Evolutionary conservation across 768 basidiomycete species (phyloP), one percentile per base, ranked within the genome.

Genomic region (Piloderma croceum): DNA sequence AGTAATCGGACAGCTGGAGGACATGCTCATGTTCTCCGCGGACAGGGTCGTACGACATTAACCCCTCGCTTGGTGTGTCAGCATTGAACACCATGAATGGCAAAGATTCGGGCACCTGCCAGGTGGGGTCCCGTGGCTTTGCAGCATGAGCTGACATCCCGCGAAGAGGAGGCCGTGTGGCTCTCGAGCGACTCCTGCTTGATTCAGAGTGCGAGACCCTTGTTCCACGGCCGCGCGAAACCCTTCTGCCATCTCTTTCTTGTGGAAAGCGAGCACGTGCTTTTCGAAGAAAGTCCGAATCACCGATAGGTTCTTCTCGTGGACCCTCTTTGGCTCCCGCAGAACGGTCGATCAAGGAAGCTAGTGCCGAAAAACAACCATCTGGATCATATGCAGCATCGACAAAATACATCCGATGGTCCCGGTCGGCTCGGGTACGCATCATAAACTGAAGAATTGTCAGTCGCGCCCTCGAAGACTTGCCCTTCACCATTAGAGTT

Each of bases 371-470:
- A 21, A 79, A 70, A 31, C 81, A 69, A 6, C 77, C 76, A 38
- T 83, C 71, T 2, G 68, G 62, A 47, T 85, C 83, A 46, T 71
- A 69, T 15, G 63, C 66, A 12, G 60, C 61, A 32, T 71, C 63
- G 15, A 76, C 70, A 41, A 83, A 82, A 58, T 82, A 96, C 29
- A 98, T 53, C 9, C 83, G 73, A 54, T 99, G 94, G 49, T 92
- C 86, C 1, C 88, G 79, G 56, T 96, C 93, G 1, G 87, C 91
- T 41, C 94, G 74, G 15, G 98, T 67, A 11, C 90, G 79, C 69
- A 92, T 79, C 47, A 96, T 58, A 68, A 94, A 96, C 55, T 91
- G 89, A 15, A 98, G 66, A 4, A 83, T 71, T 10, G 78, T 67
- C 13, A 98, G 57, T 18, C 89, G 70, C 1, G 84, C 82, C 29